Base-by-base conservation (phyloP, 495 filamentous ascomycete genomes). In the Xylaria nigripes region DNA sequence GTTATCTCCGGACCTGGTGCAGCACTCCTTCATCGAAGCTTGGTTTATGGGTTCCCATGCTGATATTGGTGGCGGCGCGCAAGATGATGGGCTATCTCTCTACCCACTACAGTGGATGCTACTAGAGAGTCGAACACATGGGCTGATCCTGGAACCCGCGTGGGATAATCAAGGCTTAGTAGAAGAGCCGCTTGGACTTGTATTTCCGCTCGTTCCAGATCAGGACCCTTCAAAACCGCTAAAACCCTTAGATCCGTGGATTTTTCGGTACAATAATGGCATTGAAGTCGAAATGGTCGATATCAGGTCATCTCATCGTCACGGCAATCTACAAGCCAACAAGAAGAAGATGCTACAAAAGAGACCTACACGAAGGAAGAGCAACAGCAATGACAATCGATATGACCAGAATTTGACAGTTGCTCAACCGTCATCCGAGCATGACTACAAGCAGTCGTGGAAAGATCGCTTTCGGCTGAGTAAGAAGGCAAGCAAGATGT, bases 21-120 rank as follows among this genome's bases (percentile, higher is more conserved):
- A 55, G 16, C 53, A 27, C 38, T 55, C 53, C 10, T n/a, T 49
- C 15, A 27, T 55, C 38, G 53, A 55, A 18, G 53, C 53, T 6
- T 55, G 53, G 53, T 55, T 55, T 29, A 50, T 50, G 1, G 53
- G 53, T 15, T 50, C 53, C 16, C 53, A 55, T 23, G 53, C 46
- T 24, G 53, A 55, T 27, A 55, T 58, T 6, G 48, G 49, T 15
- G 56, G 56, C 6, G 56, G 56, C 6, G 49, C 64, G 6, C 60
- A 54, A 43, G 60, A 61, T n/a, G 66, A 66, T 48, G 67, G 67
- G 13, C 54, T 70, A 8, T 61, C 62, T 29, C 60, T 70, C 10
- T 70, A 70, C 45, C 66, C 67, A 9, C 53, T 70, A 21, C 67
- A 70, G 53, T 70, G 67, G 67, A 68, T 70, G 66, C 45, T 70